These are phyloP conservation scores for Paragyromitra xinjiangensis DNA, from an alignment of 495 filamentous ascomycete species.

Conservation along the genomic window DNA sequence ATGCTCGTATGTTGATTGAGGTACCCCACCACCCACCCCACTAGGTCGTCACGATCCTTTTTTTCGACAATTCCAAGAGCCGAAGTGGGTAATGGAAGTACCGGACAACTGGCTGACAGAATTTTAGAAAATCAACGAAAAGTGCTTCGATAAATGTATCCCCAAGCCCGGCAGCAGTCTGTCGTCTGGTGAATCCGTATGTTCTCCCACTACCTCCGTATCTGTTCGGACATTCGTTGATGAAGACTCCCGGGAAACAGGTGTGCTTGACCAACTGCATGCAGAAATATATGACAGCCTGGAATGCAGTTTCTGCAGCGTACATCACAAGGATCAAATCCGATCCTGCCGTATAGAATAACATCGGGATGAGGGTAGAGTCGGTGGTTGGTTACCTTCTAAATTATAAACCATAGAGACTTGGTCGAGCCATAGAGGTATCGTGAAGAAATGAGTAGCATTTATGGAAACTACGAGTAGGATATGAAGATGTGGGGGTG, in stretches of 20 bases:
- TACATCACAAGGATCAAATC: conserved; percentile 78
- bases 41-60: not conserved
- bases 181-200: conserved; percentile 70
- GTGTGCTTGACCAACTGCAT: conserved; percentile 86
- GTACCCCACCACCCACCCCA: conserved; percentile 33
- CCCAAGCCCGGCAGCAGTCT: conserved; percentile 82
- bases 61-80: not conserved
- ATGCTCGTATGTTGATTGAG: conserved; percentile 57
- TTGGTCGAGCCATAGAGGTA: conserved; percentile 2
- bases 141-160: conserved; percentile 95
- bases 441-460: not conserved
- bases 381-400: conserved; percentile 7
- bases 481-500: not conserved
- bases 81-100: not conserved
- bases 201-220: not conserved
- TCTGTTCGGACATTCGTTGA: not conserved
- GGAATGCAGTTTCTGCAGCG: conserved; percentile 82
- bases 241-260: conserved; percentile 42
- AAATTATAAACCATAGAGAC: not conserved
- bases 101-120: not conserved
- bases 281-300: conserved; percentile 95
- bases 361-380: conserved; percentile 42
- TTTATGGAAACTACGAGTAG: not conserved
- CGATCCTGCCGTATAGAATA: conserved; percentile 62
- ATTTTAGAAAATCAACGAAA: conserved; percentile 88